These are phyloP conservation scores for Ilyonectria robusta DNA, from an alignment of 2,329 filamentous ascomycete genomes.

Conservation along the genomic window DNA sequence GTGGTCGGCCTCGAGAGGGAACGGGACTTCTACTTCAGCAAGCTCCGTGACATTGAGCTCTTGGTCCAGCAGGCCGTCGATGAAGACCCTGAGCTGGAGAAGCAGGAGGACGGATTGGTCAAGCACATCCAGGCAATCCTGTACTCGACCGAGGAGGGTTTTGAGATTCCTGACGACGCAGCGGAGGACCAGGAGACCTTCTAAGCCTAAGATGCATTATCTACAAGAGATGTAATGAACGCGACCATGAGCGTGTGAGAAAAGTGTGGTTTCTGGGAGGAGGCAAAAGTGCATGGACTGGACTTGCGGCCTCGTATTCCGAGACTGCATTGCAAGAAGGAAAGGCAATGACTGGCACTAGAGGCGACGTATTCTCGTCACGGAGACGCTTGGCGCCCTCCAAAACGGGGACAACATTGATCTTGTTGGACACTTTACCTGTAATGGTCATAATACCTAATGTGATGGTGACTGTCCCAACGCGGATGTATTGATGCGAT, in stretches of 20 bases:
- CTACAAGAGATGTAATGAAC: constrained; percentile 43
- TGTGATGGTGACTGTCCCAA: constrained; percentile 6
- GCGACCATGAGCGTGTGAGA: constrained; percentile 45
- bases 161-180: constrained; percentile 88
- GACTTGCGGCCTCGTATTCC: constrained; percentile 46
- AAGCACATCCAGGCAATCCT: constrained; percentile 97
- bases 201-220: constrained; percentile 54
- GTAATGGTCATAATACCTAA: constrained; percentile 7
- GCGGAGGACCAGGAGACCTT: constrained; percentile 87
- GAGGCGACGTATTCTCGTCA: constrained; percentile 42
- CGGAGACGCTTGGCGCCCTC: constrained; percentile 25
- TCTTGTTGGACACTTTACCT: constrained; percentile 35
- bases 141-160: constrained; percentile 95
- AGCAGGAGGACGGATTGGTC: constrained; percentile 91
- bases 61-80: constrained; percentile 94
- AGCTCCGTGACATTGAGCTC: constrained; percentile 96
- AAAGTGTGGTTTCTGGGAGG: constrained; percentile 35
- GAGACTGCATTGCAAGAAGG: constrained; percentile 37
- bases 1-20: constrained; percentile 96
- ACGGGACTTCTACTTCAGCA: constrained; percentile 99
- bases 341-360: constrained; percentile 40
- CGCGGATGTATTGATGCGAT: not conserved
- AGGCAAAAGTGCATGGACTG: constrained; percentile 43
- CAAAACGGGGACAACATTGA: constrained; percentile 28
- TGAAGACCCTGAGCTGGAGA: constrained; percentile 91